A percentile compares a stretch with the other conserved stretches of the same genome.
Evolutionary conservation across 1,139 yeast genomes (phyloP).

Genomic region (Blastobotrys indianensis): DNA sequence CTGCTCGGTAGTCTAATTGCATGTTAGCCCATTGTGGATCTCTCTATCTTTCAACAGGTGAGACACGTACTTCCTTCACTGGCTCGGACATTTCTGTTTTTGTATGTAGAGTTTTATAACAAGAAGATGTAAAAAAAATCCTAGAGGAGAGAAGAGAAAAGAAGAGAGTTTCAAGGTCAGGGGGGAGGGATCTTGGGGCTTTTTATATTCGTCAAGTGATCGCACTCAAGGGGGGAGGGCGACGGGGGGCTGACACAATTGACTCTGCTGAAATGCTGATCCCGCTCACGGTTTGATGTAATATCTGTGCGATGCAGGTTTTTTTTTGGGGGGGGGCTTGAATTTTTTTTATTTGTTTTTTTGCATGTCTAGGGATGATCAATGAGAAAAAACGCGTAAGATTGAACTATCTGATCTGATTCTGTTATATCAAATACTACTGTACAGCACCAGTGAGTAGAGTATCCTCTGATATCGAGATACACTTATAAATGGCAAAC

Average conservation of each 20-base stretch:
- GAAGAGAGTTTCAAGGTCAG: background rate
- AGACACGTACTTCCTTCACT: slow-evolving; percentile 6
- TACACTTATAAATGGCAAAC: too few relatives aligned
- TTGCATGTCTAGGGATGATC: too few relatives aligned
- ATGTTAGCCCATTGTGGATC: background rate
- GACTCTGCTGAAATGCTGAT: background rate
- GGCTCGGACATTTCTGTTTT: slow-evolving; percentile 9
- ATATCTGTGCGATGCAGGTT: background rate
- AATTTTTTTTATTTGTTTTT: too few relatives aligned
- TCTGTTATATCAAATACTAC: too few relatives aligned
- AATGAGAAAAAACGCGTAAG: too few relatives aligned
- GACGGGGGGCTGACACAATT: too few relatives aligned
- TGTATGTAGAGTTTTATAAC: background rate
- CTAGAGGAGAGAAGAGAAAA: slow-evolving; percentile 1
- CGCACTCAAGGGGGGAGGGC: slow-evolving; percentile 3
- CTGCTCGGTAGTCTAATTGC: background rate
- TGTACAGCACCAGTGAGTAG: too few relatives aligned
- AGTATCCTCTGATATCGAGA: too few relatives aligned
- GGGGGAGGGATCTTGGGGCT: background rate
- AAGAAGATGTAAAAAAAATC: slow-evolving; percentile 1
- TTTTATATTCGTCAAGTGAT: slow-evolving; percentile 1
- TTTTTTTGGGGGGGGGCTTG: background rate
- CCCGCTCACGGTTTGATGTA: background rate
- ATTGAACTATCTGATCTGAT: too few relatives aligned
- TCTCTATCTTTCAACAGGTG: background rate